Evolutionary conservation across 768 basidiomycete genomes (phyloP).

Genomic region (Agaricus sinodeliciosus): DNA sequence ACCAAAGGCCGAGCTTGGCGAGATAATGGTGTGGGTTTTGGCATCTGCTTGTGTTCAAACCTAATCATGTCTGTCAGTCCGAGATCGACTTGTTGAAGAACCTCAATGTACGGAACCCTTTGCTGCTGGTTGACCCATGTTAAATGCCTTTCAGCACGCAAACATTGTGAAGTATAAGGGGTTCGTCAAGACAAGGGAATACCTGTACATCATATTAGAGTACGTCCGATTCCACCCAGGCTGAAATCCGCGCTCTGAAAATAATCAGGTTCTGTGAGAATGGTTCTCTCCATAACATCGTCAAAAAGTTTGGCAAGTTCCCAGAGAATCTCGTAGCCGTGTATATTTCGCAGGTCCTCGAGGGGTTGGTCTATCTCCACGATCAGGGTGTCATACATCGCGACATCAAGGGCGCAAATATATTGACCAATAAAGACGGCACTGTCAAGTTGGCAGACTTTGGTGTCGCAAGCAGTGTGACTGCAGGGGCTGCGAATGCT

Average conservation of each 20-base stretch:
- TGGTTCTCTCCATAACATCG: conserved; percentile 91
- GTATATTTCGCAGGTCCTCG: conserved; percentile 93
- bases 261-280: conserved; percentile 87
- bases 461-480: conserved; percentile 77
- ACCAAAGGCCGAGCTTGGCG: conserved; percentile 85
- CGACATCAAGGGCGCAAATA: conserved; percentile 99
- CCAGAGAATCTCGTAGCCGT: conserved; percentile 95
- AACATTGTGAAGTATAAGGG: conserved; percentile 99
- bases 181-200: conserved; percentile 91
- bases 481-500: conserved; percentile 72
- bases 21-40: conserved; percentile 80
- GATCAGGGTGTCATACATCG: conserved; percentile 99
- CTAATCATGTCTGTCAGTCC: conserved; percentile 45
- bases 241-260: background rate
- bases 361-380: conserved; percentile 94
- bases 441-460: conserved; percentile 99
- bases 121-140: background rate
- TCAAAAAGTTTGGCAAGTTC: conserved; percentile 97
- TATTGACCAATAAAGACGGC: conserved; percentile 97
- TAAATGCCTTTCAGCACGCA: conserved; percentile 53
- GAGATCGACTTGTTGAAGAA: conserved; percentile 98
- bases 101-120: conserved; percentile 59
- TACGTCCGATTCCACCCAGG: conserved; percentile 28
- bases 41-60: conserved; percentile 10
- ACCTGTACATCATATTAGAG: conserved; percentile 96